These are phyloP conservation scores for Didymellaceae sp. DNA, from an alignment of 2,329 filamentous ascomycete species.

Conservation along the genomic window DNA sequence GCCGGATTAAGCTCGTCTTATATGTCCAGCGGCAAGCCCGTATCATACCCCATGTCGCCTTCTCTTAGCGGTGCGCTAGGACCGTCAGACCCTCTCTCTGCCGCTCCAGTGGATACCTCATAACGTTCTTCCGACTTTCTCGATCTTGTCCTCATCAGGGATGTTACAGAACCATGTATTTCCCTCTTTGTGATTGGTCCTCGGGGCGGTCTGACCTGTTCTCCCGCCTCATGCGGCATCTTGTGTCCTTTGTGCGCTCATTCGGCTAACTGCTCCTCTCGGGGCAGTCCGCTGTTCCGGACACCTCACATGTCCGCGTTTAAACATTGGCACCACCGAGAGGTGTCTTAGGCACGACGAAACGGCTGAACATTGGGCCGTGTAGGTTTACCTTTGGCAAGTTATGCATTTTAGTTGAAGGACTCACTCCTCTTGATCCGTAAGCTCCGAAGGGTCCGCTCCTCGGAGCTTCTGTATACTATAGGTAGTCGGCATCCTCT, in stretches of 20 bases:
- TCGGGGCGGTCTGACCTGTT: neutral
- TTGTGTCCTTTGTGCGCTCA: neutral
- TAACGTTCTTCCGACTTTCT: neutral
- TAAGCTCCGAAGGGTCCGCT: neutral
- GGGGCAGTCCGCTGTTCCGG: too few species aligned
- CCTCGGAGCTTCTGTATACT: constrained; percentile 1
- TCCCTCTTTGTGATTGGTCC: neutral
- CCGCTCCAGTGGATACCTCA: constrained; percentile 1
- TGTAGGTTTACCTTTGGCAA: neutral
- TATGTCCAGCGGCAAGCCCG: constrained; percentile 1
- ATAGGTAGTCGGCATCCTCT: neutral
- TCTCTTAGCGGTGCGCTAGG: constrained; percentile 8
- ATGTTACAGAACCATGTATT: neutral
- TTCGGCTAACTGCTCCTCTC: too few species aligned
- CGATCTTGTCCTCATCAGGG: neutral
- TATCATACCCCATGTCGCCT: constrained; percentile 6
- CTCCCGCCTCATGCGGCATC: neutral
- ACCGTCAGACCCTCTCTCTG: constrained; percentile 4
- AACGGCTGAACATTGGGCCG: constrained; percentile 6
- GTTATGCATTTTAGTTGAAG: too few species aligned
- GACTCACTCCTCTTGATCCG: neutral
- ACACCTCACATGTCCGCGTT: neutral
- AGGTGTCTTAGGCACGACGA: neutral
- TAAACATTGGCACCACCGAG: neutral
- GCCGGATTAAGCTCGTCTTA: neutral